Evolutionary conservation across 345 rosid genomes (phyloP).

Genomic region (Melaleuca quinquenervia): DNA sequence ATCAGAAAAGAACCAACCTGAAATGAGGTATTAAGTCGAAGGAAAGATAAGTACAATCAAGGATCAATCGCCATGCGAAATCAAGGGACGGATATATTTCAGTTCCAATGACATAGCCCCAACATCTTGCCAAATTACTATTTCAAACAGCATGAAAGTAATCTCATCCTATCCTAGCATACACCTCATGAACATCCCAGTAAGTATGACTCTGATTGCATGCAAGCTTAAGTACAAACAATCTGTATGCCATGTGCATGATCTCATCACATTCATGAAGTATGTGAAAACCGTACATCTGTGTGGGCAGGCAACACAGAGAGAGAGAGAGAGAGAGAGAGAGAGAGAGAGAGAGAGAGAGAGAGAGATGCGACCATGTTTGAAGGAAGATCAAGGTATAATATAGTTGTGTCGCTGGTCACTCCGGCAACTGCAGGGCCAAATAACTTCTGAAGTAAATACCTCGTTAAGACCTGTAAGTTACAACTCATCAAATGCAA

Average conservation of each 20-base stretch:
- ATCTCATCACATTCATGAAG: neutral
- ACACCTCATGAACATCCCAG: neutral
- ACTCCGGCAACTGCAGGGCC: constrained; percentile 59
- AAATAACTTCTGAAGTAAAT: constrained; percentile 59
- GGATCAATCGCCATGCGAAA: neutral
- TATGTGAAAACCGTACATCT: neutral
- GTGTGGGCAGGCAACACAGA: neutral
- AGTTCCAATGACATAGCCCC: neutral
- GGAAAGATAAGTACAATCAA: neutral
- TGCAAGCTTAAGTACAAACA: neutral
- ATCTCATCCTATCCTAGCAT: neutral
- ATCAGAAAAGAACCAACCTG: constrained; percentile 94
- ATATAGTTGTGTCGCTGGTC: constrained; percentile 39
- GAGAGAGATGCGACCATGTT: constrained; percentile 46
- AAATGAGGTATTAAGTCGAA: neutral
- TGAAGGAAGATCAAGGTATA: constrained; percentile 83
- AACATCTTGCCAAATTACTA: neutral
- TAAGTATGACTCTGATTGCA: neutral
- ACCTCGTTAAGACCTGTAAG: constrained; percentile 72
- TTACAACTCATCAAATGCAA: neutral
- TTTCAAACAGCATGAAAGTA: neutral
- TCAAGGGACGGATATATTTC: neutral
- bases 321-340: neutral
- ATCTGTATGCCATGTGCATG: neutral
- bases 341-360: neutral